Percentiles rank a stretch among this genome's conserved stretches.
These are phyloP conservation scores for Acanthamoeba rhysodes DNA, from an alignment of 208 protist genomes.

Conservation along the genomic window DNA sequence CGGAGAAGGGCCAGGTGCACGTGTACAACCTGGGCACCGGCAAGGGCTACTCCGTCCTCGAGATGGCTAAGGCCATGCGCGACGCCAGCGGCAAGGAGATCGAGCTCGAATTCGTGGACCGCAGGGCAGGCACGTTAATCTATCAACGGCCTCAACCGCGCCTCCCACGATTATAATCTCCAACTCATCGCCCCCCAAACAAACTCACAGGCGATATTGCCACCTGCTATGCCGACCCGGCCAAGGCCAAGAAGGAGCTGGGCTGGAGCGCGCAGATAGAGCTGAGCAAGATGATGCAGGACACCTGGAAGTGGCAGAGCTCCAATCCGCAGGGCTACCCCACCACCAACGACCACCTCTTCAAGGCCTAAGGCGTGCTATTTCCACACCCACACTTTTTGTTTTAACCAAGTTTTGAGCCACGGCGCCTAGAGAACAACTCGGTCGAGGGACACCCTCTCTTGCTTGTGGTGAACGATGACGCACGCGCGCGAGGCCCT, in stretches of 20 bases:
- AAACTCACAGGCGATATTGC: slow-evolving; percentile 89
- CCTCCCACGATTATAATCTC: too few relatives aligned
- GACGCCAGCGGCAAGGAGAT: slow-evolving; percentile 95
- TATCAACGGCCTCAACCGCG: neutral
- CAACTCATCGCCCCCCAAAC: too few relatives aligned
- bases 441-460: neutral
- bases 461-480: neutral
- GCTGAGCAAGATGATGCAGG: slow-evolving; percentile 91
- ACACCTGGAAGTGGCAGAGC: slow-evolving; percentile 91
- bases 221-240: slow-evolving; percentile 87
- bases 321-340: slow-evolving; percentile 88
- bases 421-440: neutral
- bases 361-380: neutral
- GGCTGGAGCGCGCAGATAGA: slow-evolving; percentile 89
- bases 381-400: too few relatives aligned
- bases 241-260: slow-evolving; percentile 87
- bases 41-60: slow-evolving; percentile 95
- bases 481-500: neutral
- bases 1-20: slow-evolving; percentile 76
- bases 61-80: slow-evolving; percentile 95
- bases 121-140: slow-evolving; percentile 70
- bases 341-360: slow-evolving; percentile 38
- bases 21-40: slow-evolving; percentile 98
- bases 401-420: too few relatives aligned
- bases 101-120: slow-evolving; percentile 88